A percentile compares a stretch with the other conserved stretches of the same genome.
Conservation (phyloP, 805 yeast genomes). For the Spathaspora hagerdaliae region DNA sequence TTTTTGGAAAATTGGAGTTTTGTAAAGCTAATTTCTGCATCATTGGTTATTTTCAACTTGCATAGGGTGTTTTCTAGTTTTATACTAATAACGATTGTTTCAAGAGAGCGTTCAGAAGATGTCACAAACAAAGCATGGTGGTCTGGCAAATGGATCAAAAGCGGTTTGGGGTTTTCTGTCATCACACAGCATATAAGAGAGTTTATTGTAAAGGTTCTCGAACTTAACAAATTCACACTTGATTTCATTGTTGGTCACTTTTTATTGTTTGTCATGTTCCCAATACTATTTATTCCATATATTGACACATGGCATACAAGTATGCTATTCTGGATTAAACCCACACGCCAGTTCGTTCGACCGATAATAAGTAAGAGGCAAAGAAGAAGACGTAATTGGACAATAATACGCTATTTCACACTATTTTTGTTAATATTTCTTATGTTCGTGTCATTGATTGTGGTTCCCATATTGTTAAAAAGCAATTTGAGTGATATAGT, state of each 20-base stretch:
- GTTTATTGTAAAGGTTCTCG: conserved; percentile 41
- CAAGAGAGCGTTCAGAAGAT: conserved; percentile 41
- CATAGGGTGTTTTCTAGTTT: conserved; percentile 29
- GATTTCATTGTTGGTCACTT: conserved; percentile 46
- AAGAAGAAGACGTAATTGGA: conserved; percentile 18
- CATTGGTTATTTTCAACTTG: conserved; percentile 32
- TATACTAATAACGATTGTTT: conserved; percentile 29
- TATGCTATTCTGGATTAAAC: conserved; percentile 48
- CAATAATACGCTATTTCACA: conserved; percentile 42
- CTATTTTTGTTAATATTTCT: conserved; percentile 41
- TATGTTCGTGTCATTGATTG: conserved; percentile 36
- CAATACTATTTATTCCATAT: conserved; percentile 42
- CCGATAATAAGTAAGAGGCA: conserved; percentile 40
- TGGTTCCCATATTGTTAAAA: conserved; percentile 44
- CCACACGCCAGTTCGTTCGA: conserved; percentile 30
- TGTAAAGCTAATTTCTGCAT: conserved; percentile 34
- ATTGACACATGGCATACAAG: conserved; percentile 46
- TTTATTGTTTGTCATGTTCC: conserved; percentile 35
- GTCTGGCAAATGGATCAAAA: conserved; percentile 47
- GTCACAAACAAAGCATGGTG: conserved; percentile 47
- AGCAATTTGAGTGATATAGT: conserved; percentile 7
- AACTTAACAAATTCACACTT: conserved; percentile 43
- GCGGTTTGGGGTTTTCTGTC: conserved; percentile 32
- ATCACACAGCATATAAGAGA: conserved; percentile 47
- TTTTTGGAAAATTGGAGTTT: conserved; percentile 41